phyloP scores from a whole-genome alignment of 306 rosid species.

The Sophora flavescens region DNA sequence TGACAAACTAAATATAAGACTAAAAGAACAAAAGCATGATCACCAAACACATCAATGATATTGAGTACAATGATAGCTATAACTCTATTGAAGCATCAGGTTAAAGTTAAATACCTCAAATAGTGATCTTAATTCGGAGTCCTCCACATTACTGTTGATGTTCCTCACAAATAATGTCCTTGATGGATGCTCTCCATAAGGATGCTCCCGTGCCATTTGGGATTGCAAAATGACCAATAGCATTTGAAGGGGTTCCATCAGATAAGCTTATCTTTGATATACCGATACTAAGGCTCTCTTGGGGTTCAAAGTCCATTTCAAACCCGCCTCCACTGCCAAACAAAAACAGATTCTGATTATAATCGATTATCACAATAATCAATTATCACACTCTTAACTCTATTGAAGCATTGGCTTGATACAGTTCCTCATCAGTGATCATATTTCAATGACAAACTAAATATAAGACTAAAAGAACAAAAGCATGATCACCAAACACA shows the following conservation, averaged over 20 bases:
- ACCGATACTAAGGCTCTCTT: slow-evolving; percentile 58
- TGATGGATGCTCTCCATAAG: slow-evolving; percentile 89
- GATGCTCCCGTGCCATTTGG: slow-evolving; percentile 79
- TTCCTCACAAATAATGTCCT: slow-evolving; percentile 83
- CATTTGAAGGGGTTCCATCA: slow-evolving; percentile 61
- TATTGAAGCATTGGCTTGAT: slow-evolving; percentile 21
- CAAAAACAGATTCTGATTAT: too few relatives aligned
- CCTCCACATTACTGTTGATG: slow-evolving; percentile 83
- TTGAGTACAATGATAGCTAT: neutral
- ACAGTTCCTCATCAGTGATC: slow-evolving; percentile 66
- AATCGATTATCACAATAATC: too few relatives aligned
- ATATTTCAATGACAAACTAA: slow-evolving; percentile 48
- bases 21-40: neutral
- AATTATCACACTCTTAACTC: too few relatives aligned
- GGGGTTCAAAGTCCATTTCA: slow-evolving; percentile 81
- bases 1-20: neutral
- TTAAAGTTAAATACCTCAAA: slow-evolving; percentile 66
- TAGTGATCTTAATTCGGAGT: slow-evolving; percentile 69
- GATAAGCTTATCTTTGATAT: slow-evolving; percentile 63
- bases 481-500: slow-evolving; percentile 21
- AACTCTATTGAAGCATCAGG: slow-evolving; percentile 8
- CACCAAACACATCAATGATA: slow-evolving; percentile 22
- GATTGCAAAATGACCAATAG: slow-evolving; percentile 60
- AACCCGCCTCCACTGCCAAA: slow-evolving; percentile 85
- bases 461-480: neutral